These are phyloP conservation scores for Debaryomycetaceae sp. DNA, from an alignment of 1,139 yeast genomes.

Conservation along the genomic window DNA sequence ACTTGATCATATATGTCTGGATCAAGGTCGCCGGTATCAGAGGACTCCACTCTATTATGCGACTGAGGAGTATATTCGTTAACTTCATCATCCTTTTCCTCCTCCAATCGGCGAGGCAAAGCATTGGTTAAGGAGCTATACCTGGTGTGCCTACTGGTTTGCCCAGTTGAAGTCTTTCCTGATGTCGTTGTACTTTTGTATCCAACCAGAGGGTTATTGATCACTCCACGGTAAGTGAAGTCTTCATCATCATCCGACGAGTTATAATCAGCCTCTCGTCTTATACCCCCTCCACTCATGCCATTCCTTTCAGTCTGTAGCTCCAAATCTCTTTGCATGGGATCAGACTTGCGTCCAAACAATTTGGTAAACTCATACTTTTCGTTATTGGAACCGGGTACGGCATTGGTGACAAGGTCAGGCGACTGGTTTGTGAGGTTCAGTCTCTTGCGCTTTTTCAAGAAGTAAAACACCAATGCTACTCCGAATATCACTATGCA, in stretches of 20 bases:
- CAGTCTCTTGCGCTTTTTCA: slow-evolving; percentile 29
- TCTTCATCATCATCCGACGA: slow-evolving; percentile 17
- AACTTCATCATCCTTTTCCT: slow-evolving; percentile 1
- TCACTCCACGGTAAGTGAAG: slow-evolving; percentile 45
- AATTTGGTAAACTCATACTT: slow-evolving; percentile 28
- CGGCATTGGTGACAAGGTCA: slow-evolving; percentile 31
- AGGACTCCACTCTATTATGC: slow-evolving; percentile 4
- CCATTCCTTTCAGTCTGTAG: slow-evolving; percentile 5
- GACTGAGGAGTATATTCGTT: slow-evolving; percentile 11
- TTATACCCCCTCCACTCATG: not conserved
- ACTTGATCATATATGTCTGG: not conserved
- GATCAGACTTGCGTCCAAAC: slow-evolving; percentile 24
- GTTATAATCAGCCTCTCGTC: not conserved
- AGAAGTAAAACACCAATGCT: slow-evolving; percentile 35
- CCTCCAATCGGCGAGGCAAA: slow-evolving; percentile 4
- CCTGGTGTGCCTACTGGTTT: slow-evolving; percentile 12
- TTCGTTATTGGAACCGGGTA: slow-evolving; percentile 9
- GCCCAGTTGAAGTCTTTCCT: slow-evolving; percentile 22
- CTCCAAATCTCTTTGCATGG: slow-evolving; percentile 8
- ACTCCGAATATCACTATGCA: slow-evolving; percentile 38
- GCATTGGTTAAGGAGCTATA: slow-evolving; percentile 8
- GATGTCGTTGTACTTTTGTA: slow-evolving; percentile 24
- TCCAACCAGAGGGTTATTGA: not conserved
- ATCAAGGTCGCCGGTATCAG: slow-evolving; percentile 11
- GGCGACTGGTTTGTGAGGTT: slow-evolving; percentile 43